Evolutionary conservation across 2,329 filamentous ascomycete genomes (phyloP), one percentile per base, ranked within the genome.

Genomic region (Fusarium decemcellulare): DNA sequence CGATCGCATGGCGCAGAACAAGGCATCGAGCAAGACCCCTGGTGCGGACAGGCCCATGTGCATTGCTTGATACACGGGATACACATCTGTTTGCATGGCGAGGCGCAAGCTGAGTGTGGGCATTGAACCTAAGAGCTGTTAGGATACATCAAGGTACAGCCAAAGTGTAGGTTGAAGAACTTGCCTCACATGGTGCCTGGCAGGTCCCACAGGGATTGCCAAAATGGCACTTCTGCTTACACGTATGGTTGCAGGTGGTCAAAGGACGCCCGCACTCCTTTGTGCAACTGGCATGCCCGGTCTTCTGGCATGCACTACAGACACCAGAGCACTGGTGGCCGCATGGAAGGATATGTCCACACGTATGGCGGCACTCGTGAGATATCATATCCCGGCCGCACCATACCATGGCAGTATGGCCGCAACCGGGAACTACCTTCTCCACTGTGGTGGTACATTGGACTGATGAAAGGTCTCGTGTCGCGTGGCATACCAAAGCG

Each of bases 1-100:
- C 87, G 85, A 65, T 91, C 81, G 72, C 90, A 93, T 0, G 91
- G 90, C 0, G 87, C 90, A 0, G 88, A 87, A 63, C 91, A 93
- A 3, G 87, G 87, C 81, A 88, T 81, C 0, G 76, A 74, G 57
- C 84, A 86, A 1, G 71, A 78, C 47, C 78, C 74, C 70, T 91
- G 89, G 4, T 82, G 81, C 54, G 88, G 90, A 8, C 74, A 73
- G 39, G 85, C 89, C 2, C 81, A 78, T 62, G 89, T 92, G 4
- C 76, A 69, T 15, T 77, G 74, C 59, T 88, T 85, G 0, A 86
- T 84, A 64, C 90, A 92, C 0, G 89, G 90, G 4, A 79, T 74
- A 70, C 90, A 92, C 2, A 88, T 84, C 65, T 91, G 84, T 23
- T 79, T 76, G 71, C 90, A 93, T 2, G 72, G 76, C 44, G 82